Conservation (phyloP, 2,329 filamentous ascomycete genomes). For the Myotisia sp. region DNA sequence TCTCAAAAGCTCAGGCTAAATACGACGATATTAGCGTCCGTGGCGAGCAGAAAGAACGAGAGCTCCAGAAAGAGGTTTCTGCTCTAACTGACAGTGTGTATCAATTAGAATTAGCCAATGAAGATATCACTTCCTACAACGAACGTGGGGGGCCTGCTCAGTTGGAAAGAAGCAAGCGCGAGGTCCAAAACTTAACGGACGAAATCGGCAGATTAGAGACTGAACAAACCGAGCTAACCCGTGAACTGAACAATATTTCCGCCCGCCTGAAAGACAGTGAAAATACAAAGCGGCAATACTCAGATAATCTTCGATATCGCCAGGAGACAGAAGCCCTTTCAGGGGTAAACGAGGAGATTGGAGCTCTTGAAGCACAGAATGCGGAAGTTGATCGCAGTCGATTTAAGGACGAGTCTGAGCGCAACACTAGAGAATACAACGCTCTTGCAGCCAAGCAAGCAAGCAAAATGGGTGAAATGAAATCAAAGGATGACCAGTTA, state of each 20-base stretch:
- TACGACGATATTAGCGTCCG: slow-evolving; percentile 63
- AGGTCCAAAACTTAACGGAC: slow-evolving; percentile 53
- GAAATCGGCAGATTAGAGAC: slow-evolving; percentile 51
- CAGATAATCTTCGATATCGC: slow-evolving; percentile 76
- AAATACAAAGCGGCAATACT: slow-evolving; percentile 70
- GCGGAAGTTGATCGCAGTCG: slow-evolving; percentile 69
- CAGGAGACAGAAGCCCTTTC: slow-evolving; percentile 57
- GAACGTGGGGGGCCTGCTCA: slow-evolving; percentile 59
- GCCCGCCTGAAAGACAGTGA: slow-evolving; percentile 66
- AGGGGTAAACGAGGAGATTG: slow-evolving; percentile 53
- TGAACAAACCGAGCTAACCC: slow-evolving; percentile 53
- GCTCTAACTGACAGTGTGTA: slow-evolving; percentile 59
- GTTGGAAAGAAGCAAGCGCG: slow-evolving; percentile 53
- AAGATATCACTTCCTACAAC: slow-evolving; percentile 66
- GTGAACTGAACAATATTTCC: slow-evolving; percentile 61
- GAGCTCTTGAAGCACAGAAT: slow-evolving; percentile 60
- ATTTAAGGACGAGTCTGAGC: slow-evolving; percentile 54
- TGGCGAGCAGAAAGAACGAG: slow-evolving; percentile 57
- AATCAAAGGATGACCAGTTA: slow-evolving; percentile 71
- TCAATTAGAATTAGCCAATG: slow-evolving; percentile 60
- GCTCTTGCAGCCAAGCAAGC: slow-evolving; percentile 58
- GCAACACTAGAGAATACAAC: slow-evolving; percentile 54
- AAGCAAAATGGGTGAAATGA: slow-evolving; percentile 62
- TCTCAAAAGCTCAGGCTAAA: slow-evolving; percentile 58
- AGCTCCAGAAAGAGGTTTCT: slow-evolving; percentile 55